phyloP scores from a whole-genome alignment of 352 stramenopile species.

The Pythium scleroteichum region DNA sequence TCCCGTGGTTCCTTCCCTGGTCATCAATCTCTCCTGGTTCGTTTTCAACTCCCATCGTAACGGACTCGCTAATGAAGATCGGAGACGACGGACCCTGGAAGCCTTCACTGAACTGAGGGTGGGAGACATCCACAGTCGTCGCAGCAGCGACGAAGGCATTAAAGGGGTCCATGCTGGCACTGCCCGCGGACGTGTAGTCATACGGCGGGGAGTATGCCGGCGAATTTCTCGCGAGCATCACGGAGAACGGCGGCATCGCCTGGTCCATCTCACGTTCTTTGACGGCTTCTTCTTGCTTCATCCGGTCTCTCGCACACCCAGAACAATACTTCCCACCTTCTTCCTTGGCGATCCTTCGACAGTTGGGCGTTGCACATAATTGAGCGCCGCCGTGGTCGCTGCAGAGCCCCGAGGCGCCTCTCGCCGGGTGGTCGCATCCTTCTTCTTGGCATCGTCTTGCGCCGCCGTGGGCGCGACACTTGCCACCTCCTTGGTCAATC shows the following conservation, averaged over 20 bases:
- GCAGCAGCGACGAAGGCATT: slow-evolving; percentile 20
- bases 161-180: slow-evolving; percentile 19
- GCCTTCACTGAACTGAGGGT: slow-evolving; percentile 5
- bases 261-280: slow-evolving; percentile 2
- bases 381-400: slow-evolving; percentile 61
- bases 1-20: slow-evolving; percentile 29
- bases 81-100: background rate
- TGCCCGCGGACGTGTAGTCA: background rate
- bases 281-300: slow-evolving; percentile 4
- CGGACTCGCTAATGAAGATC: background rate
- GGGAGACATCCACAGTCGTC: slow-evolving; percentile 3
- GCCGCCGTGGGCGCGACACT: slow-evolving; percentile 76
- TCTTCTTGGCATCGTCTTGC: slow-evolving; percentile 54
- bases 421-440: slow-evolving; percentile 59
- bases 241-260: slow-evolving; percentile 8
- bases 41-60: background rate
- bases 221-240: slow-evolving; percentile 10
- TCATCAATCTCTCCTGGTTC: background rate
- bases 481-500: slow-evolving; percentile 81
- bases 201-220: background rate
- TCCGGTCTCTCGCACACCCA: slow-evolving; percentile 35
- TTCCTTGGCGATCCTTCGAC: slow-evolving; percentile 57
- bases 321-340: slow-evolving; percentile 43
- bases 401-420: slow-evolving; percentile 60
- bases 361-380: slow-evolving; percentile 59